Base-by-base conservation (phyloP, 305 asterid species). In the Salvia sclarea region DNA sequence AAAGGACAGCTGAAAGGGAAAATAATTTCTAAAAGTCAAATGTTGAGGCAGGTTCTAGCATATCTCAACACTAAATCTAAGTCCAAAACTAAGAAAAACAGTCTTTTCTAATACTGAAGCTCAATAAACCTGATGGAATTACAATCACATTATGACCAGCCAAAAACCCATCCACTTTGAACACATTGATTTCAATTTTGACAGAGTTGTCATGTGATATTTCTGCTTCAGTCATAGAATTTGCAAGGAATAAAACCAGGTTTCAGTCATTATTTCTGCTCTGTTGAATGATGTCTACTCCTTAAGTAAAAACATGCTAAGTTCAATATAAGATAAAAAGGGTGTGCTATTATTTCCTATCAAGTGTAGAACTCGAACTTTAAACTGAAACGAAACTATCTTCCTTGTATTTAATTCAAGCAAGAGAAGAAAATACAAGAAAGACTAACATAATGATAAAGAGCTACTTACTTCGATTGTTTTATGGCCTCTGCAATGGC, bases 401-500 rank as follows among this genome's bases (percentile, higher is more conserved):
- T 48, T 13, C 54, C 10, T 49, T 16, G 54, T 40, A 33, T 35
- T 21, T 18, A 33, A 55, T 43, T 35, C 33, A 21, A 14, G 50
- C 20, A 54, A 54, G 63, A 35, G 40, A 62, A 22, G 41, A 37
- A 58, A 64, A 18, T 43, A 11, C 11, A n/a, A 14, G 49, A 61
- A 28, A 60, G 35, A 21, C 2, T 22, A 69, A 53, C 49, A 65
- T 33, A 40, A 45, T 54, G 18, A 14, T 17, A 28, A 62, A 59
- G 59, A 49, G 56, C 41, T 58, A 74, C 92, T 69, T 82, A 91
- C 98, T 87, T 87, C 2, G 85, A 57, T 60, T 73, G 77, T 66
- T 81, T 65, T 74, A 88, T 86, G 56, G 98, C 96, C 79, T 89
- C 88, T 6, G 72, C 40, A 69, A 89, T 92, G 68, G 89, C 85